These are phyloP conservation scores for Hypholoma fasciculare DNA, from an alignment of 768 basidiomycete genomes.

Conservation along the genomic window DNA sequence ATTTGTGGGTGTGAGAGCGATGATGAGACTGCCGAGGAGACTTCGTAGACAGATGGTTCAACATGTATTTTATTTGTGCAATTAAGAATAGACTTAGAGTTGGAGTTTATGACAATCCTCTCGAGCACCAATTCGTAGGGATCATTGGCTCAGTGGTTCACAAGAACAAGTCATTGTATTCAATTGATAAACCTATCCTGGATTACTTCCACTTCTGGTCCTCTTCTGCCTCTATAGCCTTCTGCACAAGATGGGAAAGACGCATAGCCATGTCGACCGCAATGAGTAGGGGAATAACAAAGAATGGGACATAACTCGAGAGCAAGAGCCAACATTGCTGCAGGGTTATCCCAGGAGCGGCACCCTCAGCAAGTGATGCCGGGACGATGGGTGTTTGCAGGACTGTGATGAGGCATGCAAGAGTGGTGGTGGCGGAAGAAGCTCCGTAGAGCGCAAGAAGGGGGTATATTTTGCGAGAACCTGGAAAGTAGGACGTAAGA, in stretches of 20 bases:
- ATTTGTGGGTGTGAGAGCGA: background rate
- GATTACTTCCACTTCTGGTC: slow-evolving; percentile 29
- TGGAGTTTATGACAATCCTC: no score
- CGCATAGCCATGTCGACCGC: slow-evolving; percentile 67
- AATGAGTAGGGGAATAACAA: slow-evolving; percentile 70
- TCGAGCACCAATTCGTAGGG: no score
- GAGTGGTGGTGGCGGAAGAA: slow-evolving; percentile 74
- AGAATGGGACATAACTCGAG: slow-evolving; percentile 75
- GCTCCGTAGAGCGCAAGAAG: slow-evolving; percentile 75
- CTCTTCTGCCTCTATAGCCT: slow-evolving; percentile 24
- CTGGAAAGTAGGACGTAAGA: slow-evolving; percentile 26
- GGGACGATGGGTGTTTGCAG: slow-evolving; percentile 43
- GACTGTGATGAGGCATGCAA: slow-evolving; percentile 67
- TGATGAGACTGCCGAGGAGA: background rate
- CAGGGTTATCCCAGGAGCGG: slow-evolving; percentile 39
- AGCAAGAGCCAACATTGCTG: slow-evolving; percentile 61
- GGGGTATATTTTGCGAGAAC: slow-evolving; percentile 52
- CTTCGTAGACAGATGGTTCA: background rate
- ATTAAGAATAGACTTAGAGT: no score
- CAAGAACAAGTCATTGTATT: no score
- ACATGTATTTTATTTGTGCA: no score
- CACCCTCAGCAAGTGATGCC: slow-evolving; percentile 25
- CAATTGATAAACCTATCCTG: no score
- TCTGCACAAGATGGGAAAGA: slow-evolving; percentile 29
- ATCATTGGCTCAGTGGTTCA: no score